phyloP scores from a whole-genome alignment of 495 filamentous ascomycete genomes.

The Penicillium samsonianum region DNA sequence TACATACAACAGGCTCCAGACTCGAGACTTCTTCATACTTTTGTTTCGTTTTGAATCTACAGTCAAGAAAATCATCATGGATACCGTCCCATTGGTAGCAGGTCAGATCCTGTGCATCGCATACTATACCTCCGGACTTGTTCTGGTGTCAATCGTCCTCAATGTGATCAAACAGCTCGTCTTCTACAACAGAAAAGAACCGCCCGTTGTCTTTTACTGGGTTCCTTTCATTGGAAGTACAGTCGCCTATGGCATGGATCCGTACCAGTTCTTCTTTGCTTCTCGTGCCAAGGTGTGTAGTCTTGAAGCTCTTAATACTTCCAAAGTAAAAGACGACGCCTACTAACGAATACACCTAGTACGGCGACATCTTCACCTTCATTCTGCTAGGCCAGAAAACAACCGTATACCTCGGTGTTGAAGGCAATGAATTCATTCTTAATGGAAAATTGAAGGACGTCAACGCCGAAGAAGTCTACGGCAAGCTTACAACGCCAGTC shows the following conservation, averaged over 20 bases:
- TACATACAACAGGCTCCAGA: no score
- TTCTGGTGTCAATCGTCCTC: slow-evolving; percentile 54
- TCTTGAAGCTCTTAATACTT: background rate
- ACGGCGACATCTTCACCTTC: slow-evolving; percentile 81
- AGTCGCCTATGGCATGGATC: slow-evolving; percentile 79
- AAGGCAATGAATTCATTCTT: slow-evolving; percentile 84
- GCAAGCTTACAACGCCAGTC: slow-evolving; percentile 78
- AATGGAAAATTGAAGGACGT: slow-evolving; percentile 83
- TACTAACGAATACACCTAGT: slow-evolving; percentile 44
- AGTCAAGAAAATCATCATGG: slow-evolving; percentile 19
- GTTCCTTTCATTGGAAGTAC: slow-evolving; percentile 79
- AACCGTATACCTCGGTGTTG: slow-evolving; percentile 72
- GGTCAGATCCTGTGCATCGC: slow-evolving; percentile 27
- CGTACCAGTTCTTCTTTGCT: slow-evolving; percentile 73
- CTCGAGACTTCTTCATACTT: background rate
- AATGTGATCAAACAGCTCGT: slow-evolving; percentile 71
- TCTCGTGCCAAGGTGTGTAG: slow-evolving; percentile 67
- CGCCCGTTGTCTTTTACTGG: slow-evolving; percentile 82
- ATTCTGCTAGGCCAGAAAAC: slow-evolving; percentile 73
- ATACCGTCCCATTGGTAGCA: slow-evolving; percentile 20
- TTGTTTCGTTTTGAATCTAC: background rate
- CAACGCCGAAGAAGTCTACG: slow-evolving; percentile 80
- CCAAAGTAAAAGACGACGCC: background rate
- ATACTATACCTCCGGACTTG: slow-evolving; percentile 29
- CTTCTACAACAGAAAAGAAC: slow-evolving; percentile 70